Evolutionary conservation across 23 red algal species (phyloP).

Genomic region (Gracilaria caudata): DNA sequence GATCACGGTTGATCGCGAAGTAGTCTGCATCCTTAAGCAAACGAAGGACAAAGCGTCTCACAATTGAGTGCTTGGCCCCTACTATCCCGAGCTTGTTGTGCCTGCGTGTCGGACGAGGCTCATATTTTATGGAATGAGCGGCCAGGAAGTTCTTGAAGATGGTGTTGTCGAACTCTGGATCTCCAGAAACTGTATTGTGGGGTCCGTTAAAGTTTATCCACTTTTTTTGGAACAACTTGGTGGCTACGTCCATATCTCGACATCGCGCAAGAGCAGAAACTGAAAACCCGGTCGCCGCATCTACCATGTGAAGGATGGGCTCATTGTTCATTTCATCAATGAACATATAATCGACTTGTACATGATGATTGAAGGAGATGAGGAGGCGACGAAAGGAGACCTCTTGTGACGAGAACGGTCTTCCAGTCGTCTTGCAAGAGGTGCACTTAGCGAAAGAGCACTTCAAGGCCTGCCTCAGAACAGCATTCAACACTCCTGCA

Average conservation of each 20-base stretch:
- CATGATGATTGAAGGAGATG: slow-evolving; percentile 21
- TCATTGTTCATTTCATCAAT: slow-evolving; percentile 16
- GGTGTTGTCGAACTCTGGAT: slow-evolving; percentile 34
- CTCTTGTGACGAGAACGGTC: not conserved
- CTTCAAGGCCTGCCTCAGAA: slow-evolving; percentile 7
- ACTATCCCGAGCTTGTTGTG: slow-evolving; percentile 55
- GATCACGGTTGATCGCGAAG: too few species aligned
- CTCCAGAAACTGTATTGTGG: slow-evolving; percentile 6
- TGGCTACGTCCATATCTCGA: not conserved
- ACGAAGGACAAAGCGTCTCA: too few species aligned
- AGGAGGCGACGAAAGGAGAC: slow-evolving; percentile 36
- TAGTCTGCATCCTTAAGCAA: too few species aligned
- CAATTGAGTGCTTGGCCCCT: slow-evolving; percentile 21
- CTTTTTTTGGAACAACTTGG: not conserved
- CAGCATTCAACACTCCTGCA: slow-evolving; percentile 5
- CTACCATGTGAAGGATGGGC: slow-evolving; percentile 38
- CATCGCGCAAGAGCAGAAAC: not conserved
- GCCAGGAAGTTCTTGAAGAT: not conserved
- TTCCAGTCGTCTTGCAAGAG: not conserved
- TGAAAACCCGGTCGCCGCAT: slow-evolving; percentile 20
- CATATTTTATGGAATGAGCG: slow-evolving; percentile 22
- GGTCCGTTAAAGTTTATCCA: slow-evolving; percentile 41
- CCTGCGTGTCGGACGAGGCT: slow-evolving; percentile 25
- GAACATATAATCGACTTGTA: slow-evolving; percentile 46
- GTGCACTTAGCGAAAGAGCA: not conserved